A percentile compares a stretch with the other conserved stretches of the same genome.
These are phyloP conservation scores for Colletotrichum spinosum DNA, from an alignment of 2,329 filamentous ascomycete genomes.

Conservation along the genomic window DNA sequence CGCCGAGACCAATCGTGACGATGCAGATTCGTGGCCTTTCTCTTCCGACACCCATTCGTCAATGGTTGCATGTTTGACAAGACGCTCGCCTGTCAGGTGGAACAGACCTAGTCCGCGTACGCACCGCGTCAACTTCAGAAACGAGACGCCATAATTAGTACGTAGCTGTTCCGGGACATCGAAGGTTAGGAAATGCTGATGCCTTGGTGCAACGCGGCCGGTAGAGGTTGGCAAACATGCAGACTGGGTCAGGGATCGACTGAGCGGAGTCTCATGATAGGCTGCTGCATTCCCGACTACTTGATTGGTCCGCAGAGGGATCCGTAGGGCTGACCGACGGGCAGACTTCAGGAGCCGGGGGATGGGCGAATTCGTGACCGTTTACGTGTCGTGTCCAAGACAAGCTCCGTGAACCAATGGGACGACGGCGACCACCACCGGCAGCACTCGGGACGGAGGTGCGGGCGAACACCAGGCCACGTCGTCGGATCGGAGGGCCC, in stretches of 20 bases:
- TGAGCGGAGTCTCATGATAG: slow-evolving; percentile 35
- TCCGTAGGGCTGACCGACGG: slow-evolving; percentile 35
- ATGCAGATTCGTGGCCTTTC: slow-evolving; percentile 31
- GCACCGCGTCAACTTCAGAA: too few relatives aligned
- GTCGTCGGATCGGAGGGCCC: slow-evolving; percentile 7
- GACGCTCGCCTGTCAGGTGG: slow-evolving; percentile 1
- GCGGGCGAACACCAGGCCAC: slow-evolving; percentile 9
- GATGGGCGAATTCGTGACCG: slow-evolving; percentile 22
- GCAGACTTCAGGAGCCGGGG: slow-evolving; percentile 20
- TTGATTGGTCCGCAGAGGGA: slow-evolving; percentile 25
- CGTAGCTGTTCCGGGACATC: background rate
- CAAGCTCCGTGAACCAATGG: slow-evolving; percentile 25
- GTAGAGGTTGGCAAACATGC: background rate
- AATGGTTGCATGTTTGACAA: background rate
- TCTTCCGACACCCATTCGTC: background rate
- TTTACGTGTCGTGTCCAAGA: slow-evolving; percentile 29
- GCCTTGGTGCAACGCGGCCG: slow-evolving; percentile 33
- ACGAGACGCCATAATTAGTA: background rate
- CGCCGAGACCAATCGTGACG: slow-evolving; percentile 15
- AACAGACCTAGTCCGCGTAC: background rate
- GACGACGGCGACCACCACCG: background rate
- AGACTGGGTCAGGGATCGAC: slow-evolving; percentile 20
- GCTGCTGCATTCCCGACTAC: slow-evolving; percentile 31
- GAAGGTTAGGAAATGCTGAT: slow-evolving; percentile 29
- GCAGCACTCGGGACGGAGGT: slow-evolving; percentile 5